A percentile compares a stretch with the other conserved stretches of the same genome.
Evolutionary conservation across 106 monocot genomes (phyloP).

Genomic region (Xerophyta viscosa): DNA sequence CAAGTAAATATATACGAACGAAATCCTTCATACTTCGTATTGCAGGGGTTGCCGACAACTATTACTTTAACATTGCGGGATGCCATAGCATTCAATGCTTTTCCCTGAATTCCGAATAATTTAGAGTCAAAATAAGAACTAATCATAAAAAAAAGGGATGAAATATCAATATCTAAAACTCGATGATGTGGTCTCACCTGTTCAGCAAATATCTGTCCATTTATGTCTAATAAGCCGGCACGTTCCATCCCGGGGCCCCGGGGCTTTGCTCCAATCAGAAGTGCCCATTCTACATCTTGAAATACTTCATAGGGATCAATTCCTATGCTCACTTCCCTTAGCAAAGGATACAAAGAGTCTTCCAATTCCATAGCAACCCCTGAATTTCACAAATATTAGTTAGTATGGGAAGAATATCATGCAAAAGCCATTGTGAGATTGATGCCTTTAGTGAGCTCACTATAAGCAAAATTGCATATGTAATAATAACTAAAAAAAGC

Average conservation of each 20-base stretch:
- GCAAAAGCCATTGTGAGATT: too few species aligned
- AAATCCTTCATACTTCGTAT: conserved; percentile 88
- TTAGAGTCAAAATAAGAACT: conserved; percentile 1
- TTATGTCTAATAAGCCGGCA: conserved; percentile 86
- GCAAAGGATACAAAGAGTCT: conserved; percentile 86
- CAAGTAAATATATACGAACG: too few species aligned
- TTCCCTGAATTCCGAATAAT: conserved; percentile 47
- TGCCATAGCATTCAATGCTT: conserved; percentile 95
- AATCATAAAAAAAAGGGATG: background rate
- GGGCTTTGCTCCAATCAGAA: conserved; percentile 87
- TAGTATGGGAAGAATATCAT: too few species aligned
- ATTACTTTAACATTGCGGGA: conserved; percentile 88
- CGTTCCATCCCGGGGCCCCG: conserved; percentile 99
- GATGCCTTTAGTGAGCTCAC: too few species aligned
- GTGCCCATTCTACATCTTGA: conserved; percentile 91
- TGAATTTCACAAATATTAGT: conserved; percentile 15
- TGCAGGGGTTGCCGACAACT: conserved; percentile 92
- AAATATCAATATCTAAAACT: background rate
- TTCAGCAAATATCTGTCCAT: conserved; percentile 92
- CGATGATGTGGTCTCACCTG: conserved; percentile 36
- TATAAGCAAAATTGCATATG: too few species aligned
- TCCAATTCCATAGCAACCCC: conserved; percentile 99
- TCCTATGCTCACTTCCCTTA: conserved; percentile 90
- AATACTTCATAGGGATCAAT: conserved; percentile 81
- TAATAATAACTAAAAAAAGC: too few species aligned